Percentiles rank a stretch among this genome's conserved stretches.
Conservation (phyloP, 1,284 basidiomycete genomes). For the Violaceomyces palustris region DNA sequence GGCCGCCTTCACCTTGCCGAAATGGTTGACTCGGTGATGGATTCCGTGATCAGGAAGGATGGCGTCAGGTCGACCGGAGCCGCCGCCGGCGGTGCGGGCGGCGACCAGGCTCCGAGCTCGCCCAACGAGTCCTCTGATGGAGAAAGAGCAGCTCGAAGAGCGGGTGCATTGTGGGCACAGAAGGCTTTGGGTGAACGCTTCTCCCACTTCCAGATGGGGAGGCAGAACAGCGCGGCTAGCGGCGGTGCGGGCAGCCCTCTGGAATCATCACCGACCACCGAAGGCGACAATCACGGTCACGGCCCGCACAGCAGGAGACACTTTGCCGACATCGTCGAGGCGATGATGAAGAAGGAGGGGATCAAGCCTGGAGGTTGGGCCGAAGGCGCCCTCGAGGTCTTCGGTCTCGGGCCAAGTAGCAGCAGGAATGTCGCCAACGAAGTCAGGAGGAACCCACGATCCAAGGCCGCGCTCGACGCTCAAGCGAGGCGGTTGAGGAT, state of each 20-base stretch:
- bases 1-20: constrained; percentile 36
- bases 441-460: constrained; percentile 29
- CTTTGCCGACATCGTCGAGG: constrained; percentile 43
- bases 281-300: not conserved
- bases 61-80: too few species aligned
- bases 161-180: constrained; percentile 41
- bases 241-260: not conserved
- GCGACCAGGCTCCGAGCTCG: not conserved
- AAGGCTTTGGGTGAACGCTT: constrained; percentile 45
- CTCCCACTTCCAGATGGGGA: constrained; percentile 12
- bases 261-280: not conserved
- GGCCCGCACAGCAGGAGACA: constrained; percentile 14
- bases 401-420: constrained; percentile 40
- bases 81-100: too few species aligned
- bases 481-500: constrained; percentile 19
- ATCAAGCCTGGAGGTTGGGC: constrained; percentile 41
- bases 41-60: too few species aligned
- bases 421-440: constrained; percentile 41
- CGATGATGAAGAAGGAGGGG: constrained; percentile 45
- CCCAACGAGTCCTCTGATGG: constrained; percentile 7
- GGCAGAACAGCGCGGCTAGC: not conserved
- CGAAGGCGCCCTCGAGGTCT: constrained; percentile 45
- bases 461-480: constrained; percentile 12
- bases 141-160: constrained; percentile 38
- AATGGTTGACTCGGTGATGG: constrained; percentile 36